phyloP scores from a whole-genome alignment of 768 basidiomycete genomes.

The Leucosporidium scottii region DNA sequence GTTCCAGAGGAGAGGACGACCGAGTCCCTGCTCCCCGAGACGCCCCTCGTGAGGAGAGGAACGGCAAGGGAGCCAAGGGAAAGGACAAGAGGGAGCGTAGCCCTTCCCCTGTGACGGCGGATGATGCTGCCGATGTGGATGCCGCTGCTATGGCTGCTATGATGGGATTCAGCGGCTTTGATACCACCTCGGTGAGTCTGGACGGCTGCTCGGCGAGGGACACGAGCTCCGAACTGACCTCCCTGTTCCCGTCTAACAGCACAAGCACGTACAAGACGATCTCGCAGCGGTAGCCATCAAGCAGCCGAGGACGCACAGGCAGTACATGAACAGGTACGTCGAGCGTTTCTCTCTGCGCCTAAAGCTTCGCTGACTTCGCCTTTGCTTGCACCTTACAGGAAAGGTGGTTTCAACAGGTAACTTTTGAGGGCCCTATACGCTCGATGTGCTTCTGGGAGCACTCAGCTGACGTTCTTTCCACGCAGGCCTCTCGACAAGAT shows the following conservation, averaged over 20 bases:
- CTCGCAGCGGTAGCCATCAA: constrained; percentile 56
- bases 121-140: constrained; percentile 53
- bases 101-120: constrained; percentile 35
- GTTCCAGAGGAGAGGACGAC: too few species aligned
- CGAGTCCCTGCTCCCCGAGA: too few species aligned
- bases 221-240: background rate
- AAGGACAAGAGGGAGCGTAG: too few species aligned
- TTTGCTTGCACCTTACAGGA: too few species aligned
- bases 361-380: too few species aligned
- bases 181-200: constrained; percentile 67
- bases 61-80: too few species aligned
- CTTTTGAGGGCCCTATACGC: too few species aligned
- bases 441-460: too few species aligned
- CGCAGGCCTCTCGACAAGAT: constrained; percentile 9
- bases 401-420: constrained; percentile 76
- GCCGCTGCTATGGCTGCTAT: constrained; percentile 75
- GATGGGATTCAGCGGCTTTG: constrained; percentile 87
- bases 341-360: too few species aligned
- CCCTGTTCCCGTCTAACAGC: constrained; percentile 46
- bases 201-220: background rate
- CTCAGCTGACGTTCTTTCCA: background rate
- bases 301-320: constrained; percentile 53
- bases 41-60: too few species aligned
- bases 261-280: constrained; percentile 72
- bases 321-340: constrained; percentile 88